Evolutionary conservation across 1,139 yeast species (phyloP).

Genomic region (Geotrichum bryndzae): DNA sequence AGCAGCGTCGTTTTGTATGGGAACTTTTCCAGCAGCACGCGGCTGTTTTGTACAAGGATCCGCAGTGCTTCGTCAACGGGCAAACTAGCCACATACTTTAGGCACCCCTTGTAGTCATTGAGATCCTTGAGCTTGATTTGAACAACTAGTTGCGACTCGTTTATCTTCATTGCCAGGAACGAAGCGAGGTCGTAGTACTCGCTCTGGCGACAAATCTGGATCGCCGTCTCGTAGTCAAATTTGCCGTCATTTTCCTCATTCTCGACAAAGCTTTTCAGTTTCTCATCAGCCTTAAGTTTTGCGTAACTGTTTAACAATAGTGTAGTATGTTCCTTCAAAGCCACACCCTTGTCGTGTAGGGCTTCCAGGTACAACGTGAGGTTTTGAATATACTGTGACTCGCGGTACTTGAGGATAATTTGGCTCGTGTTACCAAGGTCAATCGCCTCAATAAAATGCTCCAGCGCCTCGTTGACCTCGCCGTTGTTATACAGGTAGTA

Average conservation of each 20-base stretch:
- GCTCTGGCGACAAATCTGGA: conserved; percentile 72
- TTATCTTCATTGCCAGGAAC: conserved; percentile 59
- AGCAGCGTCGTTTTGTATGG: conserved; percentile 82
- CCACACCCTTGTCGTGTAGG: conserved; percentile 47
- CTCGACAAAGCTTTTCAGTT: conserved; percentile 54
- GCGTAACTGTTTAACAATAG: conserved; percentile 76
- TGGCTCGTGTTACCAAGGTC: conserved; percentile 54
- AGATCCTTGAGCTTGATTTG: conserved; percentile 69
- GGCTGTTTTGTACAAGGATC: conserved; percentile 61
- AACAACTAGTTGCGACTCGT: conserved; percentile 71
- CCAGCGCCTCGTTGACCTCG: conserved; percentile 62
- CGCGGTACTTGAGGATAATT: conserved; percentile 75
- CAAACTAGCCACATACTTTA: conserved; percentile 62
- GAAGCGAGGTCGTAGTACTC: conserved; percentile 67
- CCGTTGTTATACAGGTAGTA: conserved; percentile 63
- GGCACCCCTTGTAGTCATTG: conserved; percentile 54
- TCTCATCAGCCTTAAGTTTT: conserved; percentile 59
- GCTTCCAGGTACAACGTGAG: conserved; percentile 61
- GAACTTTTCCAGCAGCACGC: conserved; percentile 53
- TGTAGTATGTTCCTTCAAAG: conserved; percentile 76
- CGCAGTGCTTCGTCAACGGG: conserved; percentile 74
- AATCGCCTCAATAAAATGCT: conserved; percentile 55
- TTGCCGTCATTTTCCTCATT: conserved; percentile 37
- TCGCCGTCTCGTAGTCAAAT: conserved; percentile 66
- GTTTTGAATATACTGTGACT: conserved; percentile 66